These are phyloP conservation scores for Geotrichum bryndzae DNA, from an alignment of 1,139 yeast species.

Conservation along the genomic window DNA sequence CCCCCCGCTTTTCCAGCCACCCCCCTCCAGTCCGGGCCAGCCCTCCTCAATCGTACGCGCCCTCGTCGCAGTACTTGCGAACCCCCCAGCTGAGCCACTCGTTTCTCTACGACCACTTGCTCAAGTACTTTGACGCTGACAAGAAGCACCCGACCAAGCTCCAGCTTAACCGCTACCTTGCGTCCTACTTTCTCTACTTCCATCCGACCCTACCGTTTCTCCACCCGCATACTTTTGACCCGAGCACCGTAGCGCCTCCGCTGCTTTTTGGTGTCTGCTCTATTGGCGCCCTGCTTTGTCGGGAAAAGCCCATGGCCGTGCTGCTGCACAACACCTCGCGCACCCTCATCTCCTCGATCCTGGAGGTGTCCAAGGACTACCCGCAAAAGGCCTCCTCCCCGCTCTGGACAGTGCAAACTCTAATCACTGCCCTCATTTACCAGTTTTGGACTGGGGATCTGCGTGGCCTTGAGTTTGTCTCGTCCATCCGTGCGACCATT, in stretches of 20 bases:
- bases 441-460: constrained; percentile 35
- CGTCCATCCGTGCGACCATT: constrained; percentile 27
- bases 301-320: constrained; percentile 30
- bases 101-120: not conserved
- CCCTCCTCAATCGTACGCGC: constrained; percentile 5
- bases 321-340: constrained; percentile 28
- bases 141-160: constrained; percentile 25
- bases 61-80: not conserved
- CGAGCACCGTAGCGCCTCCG: constrained; percentile 31
- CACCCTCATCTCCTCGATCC: constrained; percentile 23
- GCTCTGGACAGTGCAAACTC: constrained; percentile 33
- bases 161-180: constrained; percentile 30
- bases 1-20: not conserved
- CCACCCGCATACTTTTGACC: constrained; percentile 31
- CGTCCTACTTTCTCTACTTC: constrained; percentile 33
- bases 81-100: not conserved
- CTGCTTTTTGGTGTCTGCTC: constrained; percentile 34
- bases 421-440: constrained; percentile 29
- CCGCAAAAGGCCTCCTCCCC: constrained; percentile 21
- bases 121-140: constrained; percentile 1
- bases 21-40: not conserved
- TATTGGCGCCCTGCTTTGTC: constrained; percentile 33
- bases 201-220: constrained; percentile 35
- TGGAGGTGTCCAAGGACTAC: constrained; percentile 11
- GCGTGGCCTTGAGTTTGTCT: constrained; percentile 31